Evolutionary conservation across 768 basidiomycete genomes (phyloP), one percentile per base, ranked within the genome.

Genomic region (Mycena epipterygia): DNA sequence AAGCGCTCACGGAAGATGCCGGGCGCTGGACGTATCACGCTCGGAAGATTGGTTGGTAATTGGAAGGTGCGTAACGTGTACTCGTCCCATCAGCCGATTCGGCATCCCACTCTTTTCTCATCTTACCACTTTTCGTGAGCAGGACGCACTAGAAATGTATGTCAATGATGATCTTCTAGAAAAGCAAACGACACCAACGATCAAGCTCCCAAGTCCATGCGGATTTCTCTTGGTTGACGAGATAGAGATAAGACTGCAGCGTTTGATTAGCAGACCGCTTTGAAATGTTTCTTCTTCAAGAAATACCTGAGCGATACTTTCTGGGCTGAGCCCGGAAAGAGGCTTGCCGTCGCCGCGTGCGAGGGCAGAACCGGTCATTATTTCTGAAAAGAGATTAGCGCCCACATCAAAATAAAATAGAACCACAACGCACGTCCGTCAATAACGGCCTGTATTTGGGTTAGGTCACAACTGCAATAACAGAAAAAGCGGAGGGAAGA

Each of bases 151-250:
- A n/a, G 1, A 44, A 16, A 27, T 84, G 64, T 7, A 48, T 44
- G 46, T 29, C 19, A 25, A 58, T 27, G 42, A 25, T n/a, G 71
- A 41, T 19, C 41, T 37, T 23, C 2, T 23, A n/a, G 21, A 25
- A 62, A 29, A 27, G 19, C 5, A 37, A 11, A 33, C 48, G 29
- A 16, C 49, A 49, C 92, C 83, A 75, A 93, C 93, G 82, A 71
- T 94, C 93, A 32, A 95, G 84, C 76, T 94, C 93, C 92, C 92
- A 95, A 12, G 91, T 90, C 91, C 88, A 92, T 8, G 91, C 87
- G 44, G 91, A 91, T 32, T 88, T 85, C 60, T 92, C 91, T 80
- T 94, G 93, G 58, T 89, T 86, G 9, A 83, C 86, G 23, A 95
- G 88, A 76, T 87, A 88, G 37, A 92, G 80, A 74, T 93, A 93